Base-by-base conservation (phyloP, 306 rosid genomes). In the Styphnolobium japonicum region DNA sequence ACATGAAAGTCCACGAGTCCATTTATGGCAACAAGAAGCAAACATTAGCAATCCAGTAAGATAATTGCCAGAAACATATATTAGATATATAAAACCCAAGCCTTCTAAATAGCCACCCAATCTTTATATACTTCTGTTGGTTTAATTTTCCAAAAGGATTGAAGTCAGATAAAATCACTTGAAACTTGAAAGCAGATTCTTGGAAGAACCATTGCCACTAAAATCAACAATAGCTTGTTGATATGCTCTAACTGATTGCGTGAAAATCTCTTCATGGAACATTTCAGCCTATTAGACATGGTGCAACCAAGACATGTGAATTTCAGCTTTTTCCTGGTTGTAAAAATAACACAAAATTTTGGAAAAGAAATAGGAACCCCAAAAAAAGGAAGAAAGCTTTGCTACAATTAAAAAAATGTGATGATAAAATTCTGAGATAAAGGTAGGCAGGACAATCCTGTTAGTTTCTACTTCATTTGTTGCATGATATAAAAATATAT, bases 131-230 rank as follows among this genome's bases (percentile, higher is more conserved):
- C 36, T 12, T 75, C 11, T 61, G 33, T 43, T 29, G 49, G 49
- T 61, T 60, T 75, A 75, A 31, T 42, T 61, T 60, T 45, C 12
- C 61, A 31, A 29, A 31, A 75, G 61, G 80, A 75, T 16, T 42
- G n/a, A 42, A 56, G 16, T 58, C 12, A 21, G 11, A 43, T 29
- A 43, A 43, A 62, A 62, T 23, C 39, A 49, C 25, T 49, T 36
- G 31, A 64, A 75, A 49, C 25, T 49, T 36, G 31, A 64, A 75
- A 76, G 58, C n/a, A 34, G 23, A 5, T n/a, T 73, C 31, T 43
- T 21, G 64, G 29, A 48, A 76, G 40, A 57, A 73, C 16, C 43
- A 10, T 10, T 73, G 56, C 69, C 15, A 40, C 55, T 25, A 45
- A 57, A 15, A 73, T 23, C 55, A 73, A 27, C 5, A 57, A 16